Evolutionary conservation across 192 early-diverging fungal species (phyloP), one percentile per base, ranked within the genome.

Genomic region (Mortierella alpina): DNA sequence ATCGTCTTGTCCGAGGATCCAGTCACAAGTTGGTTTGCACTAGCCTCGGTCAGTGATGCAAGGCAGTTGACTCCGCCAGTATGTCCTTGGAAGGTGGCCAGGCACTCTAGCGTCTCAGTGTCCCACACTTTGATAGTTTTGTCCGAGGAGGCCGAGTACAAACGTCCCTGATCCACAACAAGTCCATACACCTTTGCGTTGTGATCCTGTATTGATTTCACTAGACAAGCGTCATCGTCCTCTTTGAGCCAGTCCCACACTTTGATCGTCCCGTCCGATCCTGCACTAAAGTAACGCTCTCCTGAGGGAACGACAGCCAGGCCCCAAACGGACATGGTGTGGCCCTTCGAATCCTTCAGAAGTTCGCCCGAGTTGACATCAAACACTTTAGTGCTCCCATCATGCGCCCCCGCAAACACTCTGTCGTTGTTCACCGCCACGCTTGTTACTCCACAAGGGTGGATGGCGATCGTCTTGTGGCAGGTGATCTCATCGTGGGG

Each of bases 61-160:
- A 90, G 47, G 47, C 84, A 83, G 45, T 90, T 90, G 62, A 90
- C 84, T 7, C 87, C 85, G 14, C 88, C 86, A 4, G 73, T 64
- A 63, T 90, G 89, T 0, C 88, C 89, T 40, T 81, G 71, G 55
- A 90, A 86, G 4, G 87, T 87, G 1, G 84, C 81, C 1, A 86
- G 63, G 61, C 84, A 86, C 52, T 76, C 78, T 1, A 89, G 66
- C 14, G 81, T 84, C 49, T 83, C 70, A 3, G 77, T 65, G 53
- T 88, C 79, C 87, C 89, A 90, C 7, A 87, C 87, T 47, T 87
- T 88, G 59, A 90, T 63, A 48, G 86, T 90, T 51, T 85, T 82
- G 68, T 90, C 89, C 14, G 82, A 83, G 2, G 87, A 88, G 11
- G 85, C 89, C 18, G 83, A 84, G 61, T 84, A 88, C 23, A 90